Percentiles rank a stretch among this genome's conserved stretches.
phyloP scores from a whole-genome alignment of 108 stramenopile genomes.

The Mayamaea pseudoterrestris region DNA sequence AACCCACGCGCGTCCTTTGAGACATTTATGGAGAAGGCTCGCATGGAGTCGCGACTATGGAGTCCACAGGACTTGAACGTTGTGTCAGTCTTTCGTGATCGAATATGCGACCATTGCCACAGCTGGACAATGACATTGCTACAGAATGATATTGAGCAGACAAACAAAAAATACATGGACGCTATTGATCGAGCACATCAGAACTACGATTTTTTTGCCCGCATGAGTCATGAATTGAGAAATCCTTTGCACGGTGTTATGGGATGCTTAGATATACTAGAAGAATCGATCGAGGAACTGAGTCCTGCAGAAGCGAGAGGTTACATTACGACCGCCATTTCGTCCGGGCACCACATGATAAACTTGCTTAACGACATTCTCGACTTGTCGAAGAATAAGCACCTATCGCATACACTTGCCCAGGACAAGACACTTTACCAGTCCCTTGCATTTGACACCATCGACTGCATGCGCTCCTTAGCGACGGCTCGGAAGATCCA shows the following conservation, averaged over 20 bases:
- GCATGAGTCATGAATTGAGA: slow-evolving; percentile 39
- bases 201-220: slow-evolving; percentile 17
- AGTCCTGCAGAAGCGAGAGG: not conserved
- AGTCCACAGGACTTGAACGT: slow-evolving; percentile 5
- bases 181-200: slow-evolving; percentile 7
- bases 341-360: slow-evolving; percentile 7
- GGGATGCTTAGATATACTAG: slow-evolving; percentile 39
- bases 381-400: slow-evolving; percentile 7
- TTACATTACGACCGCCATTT: slow-evolving; percentile 1
- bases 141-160: slow-evolving; percentile 5
- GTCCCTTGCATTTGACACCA: slow-evolving; percentile 1
- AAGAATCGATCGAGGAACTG: slow-evolving; percentile 3
- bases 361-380: slow-evolving; percentile 9
- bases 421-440: slow-evolving; percentile 2
- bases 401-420: not conserved
- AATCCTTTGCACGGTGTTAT: slow-evolving; percentile 54
- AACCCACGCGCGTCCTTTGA: slow-evolving; percentile 13
- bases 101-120: slow-evolving; percentile 8
- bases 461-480: slow-evolving; percentile 2
- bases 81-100: slow-evolving; percentile 5
- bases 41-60: slow-evolving; percentile 9
- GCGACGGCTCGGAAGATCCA: not conserved
- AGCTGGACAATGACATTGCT: slow-evolving; percentile 5
- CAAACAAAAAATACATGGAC: slow-evolving; percentile 7
- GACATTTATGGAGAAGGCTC: slow-evolving; percentile 11